A percentile compares a stretch with the other conserved stretches of the same genome.
Evolutionary conservation across 306 rosid species (phyloP).

Genomic region (Hylodesmum podocarpum): DNA sequence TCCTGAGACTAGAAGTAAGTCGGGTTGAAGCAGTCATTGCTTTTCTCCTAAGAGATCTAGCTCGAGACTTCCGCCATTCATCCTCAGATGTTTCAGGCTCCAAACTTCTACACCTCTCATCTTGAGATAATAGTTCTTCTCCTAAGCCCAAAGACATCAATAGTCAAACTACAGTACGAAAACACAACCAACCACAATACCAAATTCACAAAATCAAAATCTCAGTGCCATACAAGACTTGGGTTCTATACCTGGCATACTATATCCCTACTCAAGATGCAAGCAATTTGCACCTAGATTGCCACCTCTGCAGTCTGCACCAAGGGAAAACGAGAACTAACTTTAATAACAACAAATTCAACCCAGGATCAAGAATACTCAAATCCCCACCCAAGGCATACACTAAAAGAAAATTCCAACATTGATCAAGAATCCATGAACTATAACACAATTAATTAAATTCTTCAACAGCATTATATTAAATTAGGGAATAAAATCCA

Average conservation of each 20-base stretch:
- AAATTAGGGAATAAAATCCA: constrained; percentile 18
- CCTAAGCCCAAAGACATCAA: constrained; percentile 40
- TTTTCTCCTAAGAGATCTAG: constrained; percentile 76
- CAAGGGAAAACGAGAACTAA: constrained; percentile 19
- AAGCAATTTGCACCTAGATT: constrained; percentile 26
- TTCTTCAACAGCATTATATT: constrained; percentile 27
- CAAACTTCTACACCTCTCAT: constrained; percentile 48
- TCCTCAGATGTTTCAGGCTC: constrained; percentile 82
- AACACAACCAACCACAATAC: neutral
- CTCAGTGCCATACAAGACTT: constrained; percentile 2
- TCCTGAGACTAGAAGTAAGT: constrained; percentile 60
- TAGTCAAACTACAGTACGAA: neutral
- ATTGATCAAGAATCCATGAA: constrained; percentile 24
- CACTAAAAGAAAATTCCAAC: constrained; percentile 21
- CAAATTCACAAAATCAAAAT: constrained; percentile 24
- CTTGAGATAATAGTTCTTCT: constrained; percentile 50
- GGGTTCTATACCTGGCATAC: constrained; percentile 65
- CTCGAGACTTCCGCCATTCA: constrained; percentile 69
- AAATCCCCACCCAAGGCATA: neutral
- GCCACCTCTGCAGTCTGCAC: constrained; percentile 66
- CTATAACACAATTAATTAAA: neutral
- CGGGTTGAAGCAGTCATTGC: constrained; percentile 65
- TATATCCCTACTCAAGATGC: constrained; percentile 12
- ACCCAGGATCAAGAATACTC: constrained; percentile 20
- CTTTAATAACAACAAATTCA: neutral